Evolutionary conservation across 345 rosid species (phyloP), one percentile per base, ranked within the genome.

Genomic region (Erucastrum elatum): DNA sequence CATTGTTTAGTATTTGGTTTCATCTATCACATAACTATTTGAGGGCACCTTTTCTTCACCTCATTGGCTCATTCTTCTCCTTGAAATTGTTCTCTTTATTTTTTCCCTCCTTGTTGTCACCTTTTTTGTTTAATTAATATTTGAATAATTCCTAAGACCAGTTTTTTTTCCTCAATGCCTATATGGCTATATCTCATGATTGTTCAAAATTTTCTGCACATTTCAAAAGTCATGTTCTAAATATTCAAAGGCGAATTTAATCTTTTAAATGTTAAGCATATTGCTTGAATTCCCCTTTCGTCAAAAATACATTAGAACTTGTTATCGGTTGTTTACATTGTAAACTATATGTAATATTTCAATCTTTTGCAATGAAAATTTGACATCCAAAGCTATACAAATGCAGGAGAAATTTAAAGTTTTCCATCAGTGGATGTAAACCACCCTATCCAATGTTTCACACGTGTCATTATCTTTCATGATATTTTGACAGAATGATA

Each of bases 41-140:
- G 29, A 74, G 27, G 8, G 21, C 21, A 21, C 21, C 71, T 17
- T 74, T 34, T 65, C 64, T 65, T 53, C 51, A 64, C 64, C 26
- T 64, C 64, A n/a, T n/a, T n/a, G n/a, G n/a, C n/a, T n/a, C n/a
- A 3, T 34, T 34, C 26, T 6, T 33, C 55, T 63, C 39, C 9
- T 1, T 64, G 26, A 53, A 34, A 26, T 56, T 56, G 30, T 74
- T 25, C 13, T 49, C 70, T 63, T 9, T 33, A 4, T 75, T 10
- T 59, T 21, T n/a, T 37, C 16, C 58, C 17, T 66, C 17, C 3
- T 39, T 67, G 26, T 75, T 68, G 56, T 66, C 21, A 17, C 15
- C 70, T 53, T 53, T 44, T 25, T 17, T 13, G 3, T 26, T 35
- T 65, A 55, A 8, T n/a, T 53, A 5, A 25, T 53, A 13, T 65